Conservation (phyloP, 495 filamentous ascomycete species). For the Tuber calosporum region DNA sequence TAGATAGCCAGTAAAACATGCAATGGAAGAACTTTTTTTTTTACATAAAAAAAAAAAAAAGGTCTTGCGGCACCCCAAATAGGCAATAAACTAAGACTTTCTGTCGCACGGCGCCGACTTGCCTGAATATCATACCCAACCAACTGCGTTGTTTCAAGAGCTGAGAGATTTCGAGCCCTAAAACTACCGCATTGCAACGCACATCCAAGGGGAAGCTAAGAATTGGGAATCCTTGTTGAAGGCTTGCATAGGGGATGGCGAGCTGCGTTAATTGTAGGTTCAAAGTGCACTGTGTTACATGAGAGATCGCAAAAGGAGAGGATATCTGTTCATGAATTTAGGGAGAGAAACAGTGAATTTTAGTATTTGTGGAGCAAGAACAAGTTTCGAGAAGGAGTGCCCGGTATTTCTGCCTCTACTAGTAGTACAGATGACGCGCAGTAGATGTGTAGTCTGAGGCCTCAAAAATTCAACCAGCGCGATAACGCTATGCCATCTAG, state of each 20-base stretch:
- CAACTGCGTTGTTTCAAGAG: not conserved
- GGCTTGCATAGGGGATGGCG: not conserved
- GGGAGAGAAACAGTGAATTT: not conserved
- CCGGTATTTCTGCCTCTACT: not conserved
- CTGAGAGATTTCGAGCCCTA: not conserved
- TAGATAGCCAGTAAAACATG: too few species aligned
- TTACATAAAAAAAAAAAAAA: too few species aligned
- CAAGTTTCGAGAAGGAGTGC: not conserved
- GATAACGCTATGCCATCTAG: not conserved
- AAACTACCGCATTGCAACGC: not conserved
- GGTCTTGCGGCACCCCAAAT: too few species aligned
- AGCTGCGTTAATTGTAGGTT: not conserved
- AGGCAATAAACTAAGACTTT: too few species aligned
- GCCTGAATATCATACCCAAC: too few species aligned
- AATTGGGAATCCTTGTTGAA: not conserved
- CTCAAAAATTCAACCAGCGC: not conserved
- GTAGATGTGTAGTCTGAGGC: not conserved
- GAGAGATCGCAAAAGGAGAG: not conserved
- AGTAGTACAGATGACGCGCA: not conserved
- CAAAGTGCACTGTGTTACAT: not conserved
- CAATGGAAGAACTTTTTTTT: too few species aligned
- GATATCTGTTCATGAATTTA: not conserved
- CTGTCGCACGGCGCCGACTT: too few species aligned
- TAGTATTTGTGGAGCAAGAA: not conserved
- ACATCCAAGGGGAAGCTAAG: not conserved